Evolutionary conservation across 768 basidiomycete species (phyloP).

Genomic region (Fomitopsis pulvina): DNA sequence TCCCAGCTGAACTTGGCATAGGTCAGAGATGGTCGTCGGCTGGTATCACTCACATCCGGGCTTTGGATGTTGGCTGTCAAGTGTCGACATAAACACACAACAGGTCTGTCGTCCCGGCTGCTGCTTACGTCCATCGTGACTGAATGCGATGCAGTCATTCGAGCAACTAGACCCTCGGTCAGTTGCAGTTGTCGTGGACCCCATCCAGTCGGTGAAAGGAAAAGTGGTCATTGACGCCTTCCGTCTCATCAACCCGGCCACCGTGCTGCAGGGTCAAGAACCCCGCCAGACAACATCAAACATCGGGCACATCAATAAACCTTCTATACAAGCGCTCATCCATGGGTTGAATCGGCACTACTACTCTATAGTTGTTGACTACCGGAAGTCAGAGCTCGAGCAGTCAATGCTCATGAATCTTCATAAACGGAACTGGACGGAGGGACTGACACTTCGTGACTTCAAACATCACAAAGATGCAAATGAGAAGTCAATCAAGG

Average conservation of each 20-base stretch:
- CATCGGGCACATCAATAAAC: constrained; percentile 98
- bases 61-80: constrained; percentile 98
- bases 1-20: constrained; percentile 18
- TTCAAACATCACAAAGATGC: constrained; percentile 82
- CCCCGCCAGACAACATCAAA: constrained; percentile 97
- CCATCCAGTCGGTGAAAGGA: constrained; percentile 97
- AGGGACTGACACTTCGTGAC: constrained; percentile 87
- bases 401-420: constrained; percentile 99
- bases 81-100: constrained; percentile 98
- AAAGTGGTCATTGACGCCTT: constrained; percentile 99
- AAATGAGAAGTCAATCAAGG: constrained; percentile 95
- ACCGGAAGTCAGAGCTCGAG: constrained; percentile 96
- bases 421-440: constrained; percentile 99
- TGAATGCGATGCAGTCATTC: constrained; percentile 62
- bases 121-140: constrained; percentile 6
- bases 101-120: constrained; percentile 45
- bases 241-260: constrained; percentile 89
- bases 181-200: constrained; percentile 96
- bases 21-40: constrained; percentile 97
- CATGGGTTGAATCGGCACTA: constrained; percentile 98
- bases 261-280: constrained; percentile 87
- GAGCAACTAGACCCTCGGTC: constrained; percentile 90
- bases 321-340: constrained; percentile 97
- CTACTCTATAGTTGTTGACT: constrained; percentile 96
- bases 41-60: constrained; percentile 99